Conservation (phyloP, 2,329 filamentous ascomycete genomes). For the Pseudopithomyces maydicus region DNA sequence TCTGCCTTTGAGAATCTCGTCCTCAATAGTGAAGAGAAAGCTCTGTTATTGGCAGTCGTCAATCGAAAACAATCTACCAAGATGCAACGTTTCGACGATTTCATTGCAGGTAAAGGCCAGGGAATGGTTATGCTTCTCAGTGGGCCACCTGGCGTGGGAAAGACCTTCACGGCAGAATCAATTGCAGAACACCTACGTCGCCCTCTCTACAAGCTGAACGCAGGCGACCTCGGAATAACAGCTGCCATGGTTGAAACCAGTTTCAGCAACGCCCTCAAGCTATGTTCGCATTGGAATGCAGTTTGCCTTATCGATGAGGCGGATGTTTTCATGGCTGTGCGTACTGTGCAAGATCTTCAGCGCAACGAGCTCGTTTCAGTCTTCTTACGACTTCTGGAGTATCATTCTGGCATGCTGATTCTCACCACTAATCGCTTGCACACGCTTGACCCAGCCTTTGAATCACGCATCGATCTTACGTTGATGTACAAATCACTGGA, state of each 20-base stretch:
- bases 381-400: slow-evolving; percentile 44
- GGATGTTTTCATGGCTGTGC: slow-evolving; percentile 34
- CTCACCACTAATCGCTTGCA: slow-evolving; percentile 48
- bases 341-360: slow-evolving; percentile 14
- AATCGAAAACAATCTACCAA: slow-evolving; percentile 48
- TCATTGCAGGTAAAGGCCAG: slow-evolving; percentile 45
- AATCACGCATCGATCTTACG: slow-evolving; percentile 44
- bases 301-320: slow-evolving; percentile 57
- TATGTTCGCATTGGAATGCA: slow-evolving; percentile 54
- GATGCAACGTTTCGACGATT: neutral
- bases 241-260: slow-evolving; percentile 45
- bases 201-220: slow-evolving; percentile 54
- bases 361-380: slow-evolving; percentile 25
- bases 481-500: slow-evolving; percentile 11
- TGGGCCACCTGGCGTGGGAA: slow-evolving; percentile 58
- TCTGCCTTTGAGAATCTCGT: slow-evolving; percentile 56
- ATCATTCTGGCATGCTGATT: slow-evolving; percentile 49
- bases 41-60: slow-evolving; percentile 54
- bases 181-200: slow-evolving; percentile 65
- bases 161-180: slow-evolving; percentile 45
- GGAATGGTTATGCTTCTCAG: slow-evolving; percentile 14
- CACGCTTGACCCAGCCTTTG: slow-evolving; percentile 46
- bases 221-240: slow-evolving; percentile 54
- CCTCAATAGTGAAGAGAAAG: slow-evolving; percentile 54
- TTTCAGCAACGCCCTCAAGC: slow-evolving; percentile 51